Evolutionary conservation across 768 basidiomycete genomes (phyloP), one percentile per base, ranked within the genome.

Genomic region (Clitopilus passeckerianus): DNA sequence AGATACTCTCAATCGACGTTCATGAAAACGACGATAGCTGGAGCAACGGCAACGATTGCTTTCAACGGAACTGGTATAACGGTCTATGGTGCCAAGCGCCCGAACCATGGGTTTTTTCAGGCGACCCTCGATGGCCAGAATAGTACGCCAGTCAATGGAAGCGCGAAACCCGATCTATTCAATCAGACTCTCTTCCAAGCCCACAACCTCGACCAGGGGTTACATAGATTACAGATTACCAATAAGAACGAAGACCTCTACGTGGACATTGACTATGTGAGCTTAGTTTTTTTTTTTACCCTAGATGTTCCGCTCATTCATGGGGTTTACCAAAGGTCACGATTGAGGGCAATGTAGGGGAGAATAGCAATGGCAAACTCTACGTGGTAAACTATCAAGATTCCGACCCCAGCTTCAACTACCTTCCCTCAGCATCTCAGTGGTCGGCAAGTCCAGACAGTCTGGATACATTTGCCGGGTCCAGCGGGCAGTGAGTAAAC

Each of bases 61-160:
- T 84, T 84, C 71, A 79, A 79, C 44, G 84, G 83, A 16, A 81
- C 76, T 9, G 75, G 72, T 5, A 65, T 85, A n/a, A 74, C 75
- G 68, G 65, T 85, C 8, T 84, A 75, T 59, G 84, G 84, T 6
- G 75, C 81, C 1, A 79, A 80, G 57, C 73, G 82, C 22, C 35
- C 59, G 7, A 80, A 80, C 57, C 79, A 82, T 62, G 81, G 83
- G 0, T 63, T 57, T 7, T 85, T 75, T 62, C 69, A 70, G 33
- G 73, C 83, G 35, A 66, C 69, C 30, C 65, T 84, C 1, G 82
- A 85, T 67, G 59, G 68, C 27, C 62, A 53, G 14, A 61, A 57
- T 30, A 75, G 67, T 44, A 58, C 69, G 14, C 52, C 61, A 24
- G 56, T 61, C 20, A 71, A 72, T 58, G 80, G 80, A 10, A 41